These are phyloP conservation scores for Dioszegia aurantiaca DNA, from an alignment of 768 basidiomycete genomes.

Conservation along the genomic window DNA sequence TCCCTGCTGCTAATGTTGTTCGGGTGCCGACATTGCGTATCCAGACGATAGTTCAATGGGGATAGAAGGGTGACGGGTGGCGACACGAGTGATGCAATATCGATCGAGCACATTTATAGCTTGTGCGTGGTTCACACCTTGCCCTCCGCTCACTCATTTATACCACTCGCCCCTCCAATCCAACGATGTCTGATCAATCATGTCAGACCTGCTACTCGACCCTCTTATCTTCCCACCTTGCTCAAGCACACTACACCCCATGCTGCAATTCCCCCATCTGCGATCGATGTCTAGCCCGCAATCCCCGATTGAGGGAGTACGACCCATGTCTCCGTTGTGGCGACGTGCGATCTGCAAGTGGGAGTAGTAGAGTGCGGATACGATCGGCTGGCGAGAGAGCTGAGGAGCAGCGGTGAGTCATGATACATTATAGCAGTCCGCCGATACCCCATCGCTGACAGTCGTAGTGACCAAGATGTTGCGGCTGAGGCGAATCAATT, in stretches of 20 bases:
- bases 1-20: too few relatives aligned
- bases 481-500: slow-evolving; percentile 21
- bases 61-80: too few relatives aligned
- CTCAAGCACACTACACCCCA: slow-evolving; percentile 32
- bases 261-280: slow-evolving; percentile 48
- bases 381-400: neutral
- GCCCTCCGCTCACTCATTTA: too few relatives aligned
- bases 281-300: slow-evolving; percentile 28
- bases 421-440: too few relatives aligned
- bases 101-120: too few relatives aligned
- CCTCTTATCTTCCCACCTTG: slow-evolving; percentile 4
- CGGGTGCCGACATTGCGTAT: too few relatives aligned
- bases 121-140: too few relatives aligned
- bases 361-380: slow-evolving; percentile 13
- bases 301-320: slow-evolving; percentile 46
- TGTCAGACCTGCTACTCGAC: slow-evolving; percentile 44
- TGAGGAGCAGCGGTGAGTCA: slow-evolving; percentile 10
- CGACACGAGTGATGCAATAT: too few relatives aligned
- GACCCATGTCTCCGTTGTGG: slow-evolving; percentile 47
- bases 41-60: too few relatives aligned
- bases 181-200: neutral
- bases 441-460: too few relatives aligned
- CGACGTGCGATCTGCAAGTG: slow-evolving; percentile 26
- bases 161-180: neutral
- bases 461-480: slow-evolving; percentile 14